Conservation (phyloP, 2,329 filamentous ascomycete species). For the Scedosporium dehoogii region DNA sequence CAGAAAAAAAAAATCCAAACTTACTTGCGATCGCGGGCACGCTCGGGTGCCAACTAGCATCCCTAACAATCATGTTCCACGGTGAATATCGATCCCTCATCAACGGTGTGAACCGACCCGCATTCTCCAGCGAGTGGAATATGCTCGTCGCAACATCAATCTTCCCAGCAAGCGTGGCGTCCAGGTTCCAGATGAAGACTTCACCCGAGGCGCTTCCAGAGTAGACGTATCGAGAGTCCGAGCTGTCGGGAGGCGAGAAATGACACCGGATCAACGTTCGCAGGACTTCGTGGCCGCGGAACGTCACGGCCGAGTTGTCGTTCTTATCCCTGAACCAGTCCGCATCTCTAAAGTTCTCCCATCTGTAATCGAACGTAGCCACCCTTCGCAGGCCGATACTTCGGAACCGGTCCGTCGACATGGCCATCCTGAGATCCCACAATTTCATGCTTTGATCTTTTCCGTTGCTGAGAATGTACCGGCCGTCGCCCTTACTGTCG, state of each 20-base stretch:
- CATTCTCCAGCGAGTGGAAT: conserved; percentile 37
- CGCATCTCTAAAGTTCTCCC: conserved; percentile 18
- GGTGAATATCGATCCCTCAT: conserved; percentile 9
- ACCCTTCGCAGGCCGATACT: conserved; percentile 39
- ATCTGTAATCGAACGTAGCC: conserved; percentile 68
- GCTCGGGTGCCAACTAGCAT: conserved; percentile 84
- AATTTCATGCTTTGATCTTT: conserved; percentile 98
- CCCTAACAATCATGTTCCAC: conserved; percentile 74
- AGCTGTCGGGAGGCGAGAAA: conserved; percentile 79
- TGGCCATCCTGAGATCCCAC: conserved; percentile 89
- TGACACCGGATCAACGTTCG: conserved; percentile 90
- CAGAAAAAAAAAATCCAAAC: conserved; percentile 12
- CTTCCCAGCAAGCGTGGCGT: conserved; percentile 68
- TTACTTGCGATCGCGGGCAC: conserved; percentile 65
- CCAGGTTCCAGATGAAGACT: conserved; percentile 87
- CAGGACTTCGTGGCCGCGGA: conserved; percentile 79
- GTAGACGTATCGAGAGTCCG: conserved; percentile 87
- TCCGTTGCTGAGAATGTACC: conserved; percentile 84
- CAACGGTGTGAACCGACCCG: not conserved
- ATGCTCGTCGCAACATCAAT: conserved; percentile 73
- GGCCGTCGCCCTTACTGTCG: conserved; percentile 59
- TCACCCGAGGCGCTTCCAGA: conserved; percentile 82
- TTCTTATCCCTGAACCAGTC: conserved; percentile 23
- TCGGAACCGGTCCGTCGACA: conserved; percentile 57
- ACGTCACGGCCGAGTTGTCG: conserved; percentile 89